Base-by-base conservation (phyloP, 805 yeast species). In the Tetrapisispora fleetii region DNA sequence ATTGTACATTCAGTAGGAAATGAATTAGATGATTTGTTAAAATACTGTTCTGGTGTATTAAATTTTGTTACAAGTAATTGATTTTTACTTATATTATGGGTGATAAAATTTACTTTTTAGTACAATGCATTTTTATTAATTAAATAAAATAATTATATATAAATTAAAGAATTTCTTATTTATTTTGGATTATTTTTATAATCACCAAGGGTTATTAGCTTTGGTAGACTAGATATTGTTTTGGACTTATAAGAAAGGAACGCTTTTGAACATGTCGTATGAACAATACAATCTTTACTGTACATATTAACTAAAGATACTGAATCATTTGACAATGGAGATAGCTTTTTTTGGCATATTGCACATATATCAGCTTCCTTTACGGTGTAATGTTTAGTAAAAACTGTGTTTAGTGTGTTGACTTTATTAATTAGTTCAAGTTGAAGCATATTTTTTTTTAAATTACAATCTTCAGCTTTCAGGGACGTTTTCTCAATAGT, bases 11-110 rank as follows among this genome's bases (percentile, higher is more conserved):
- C 59, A 9, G 73, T 71, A 43, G 69, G 74, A 37, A 71, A 70
- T 3, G 72, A 71, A 16, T 64, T 90, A 58, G 95, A 87, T 58
- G 78, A 75, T 30, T 65, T 85, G 51, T 78, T 79, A 37, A 85
- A 88, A 62, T 87, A 80, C 65, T 86, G 95, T 64, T 75, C 93
- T 1, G 90, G 95, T 50, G 88, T 89, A 17, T 68, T 85, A 32
- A 75, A 73, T 53, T 80, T 85, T 58, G 70, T 87, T 39, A 59
- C 72, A 17, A 56, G 57, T 17, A 50, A 55, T 16, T 63, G 53
- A 37, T 13, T n/a, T 2, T 28, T 14, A 30, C 22, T 2, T 35
- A 16, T n/a, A 22, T 27, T 40, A 14, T 38, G 9, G 10, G 22
- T 24, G 11, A 21, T 18, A 21, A 24, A 40, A 17, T 17, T 2